Base-by-base conservation (phyloP, 352 stramenopile genomes). In the Salisapilia sapeloensis region DNA sequence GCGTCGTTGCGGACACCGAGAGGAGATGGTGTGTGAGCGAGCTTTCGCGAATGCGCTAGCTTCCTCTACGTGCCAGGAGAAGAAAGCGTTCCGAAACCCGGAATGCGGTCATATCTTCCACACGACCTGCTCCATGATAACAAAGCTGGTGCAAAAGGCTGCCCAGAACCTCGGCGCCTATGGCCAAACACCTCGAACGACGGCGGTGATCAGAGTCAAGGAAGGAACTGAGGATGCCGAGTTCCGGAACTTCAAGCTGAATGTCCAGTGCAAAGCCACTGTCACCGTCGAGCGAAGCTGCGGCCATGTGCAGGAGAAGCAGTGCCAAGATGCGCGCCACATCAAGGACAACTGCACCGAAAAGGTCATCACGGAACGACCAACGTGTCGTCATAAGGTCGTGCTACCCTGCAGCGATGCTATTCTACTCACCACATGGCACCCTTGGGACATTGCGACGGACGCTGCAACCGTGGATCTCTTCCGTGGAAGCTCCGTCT, bases 31-130 rank as follows among this genome's bases (percentile, higher is more conserved):
- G 25, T 92, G 76, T 20, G 64, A 75, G 29, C 45, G 56, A 33
- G 72, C 76, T 2, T 89, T 92, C 32, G 67, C 80, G 17, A 54
- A 87, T 27, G 53, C 60, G 1, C 36, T 50, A 9, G 50, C 26
- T 9, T 39, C 62, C 4, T 53, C 60, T 4, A 52, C 56, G 5
- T 89, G 76, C 24, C 21, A 36, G 6, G 53, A 80, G 23, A 19
- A 29, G 0, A 55, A 83, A 6, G 38, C 56, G 4, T 48, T 80
- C 23, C 11, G 39, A 4, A 77, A 86, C 35, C 70, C 67, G 0
- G 58, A 81, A 33, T 92, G 76, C 38, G 72, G 76, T 0, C 76
- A 89, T 38, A 35, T 57, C 16, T 61, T 54, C 24, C 40, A 46
- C 2, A 63, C 60, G 6, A 71, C 60, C 8, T 92, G 76, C 24